Base-by-base conservation (phyloP, 306 rosid genomes). In the Gillenia trifoliata region DNA sequence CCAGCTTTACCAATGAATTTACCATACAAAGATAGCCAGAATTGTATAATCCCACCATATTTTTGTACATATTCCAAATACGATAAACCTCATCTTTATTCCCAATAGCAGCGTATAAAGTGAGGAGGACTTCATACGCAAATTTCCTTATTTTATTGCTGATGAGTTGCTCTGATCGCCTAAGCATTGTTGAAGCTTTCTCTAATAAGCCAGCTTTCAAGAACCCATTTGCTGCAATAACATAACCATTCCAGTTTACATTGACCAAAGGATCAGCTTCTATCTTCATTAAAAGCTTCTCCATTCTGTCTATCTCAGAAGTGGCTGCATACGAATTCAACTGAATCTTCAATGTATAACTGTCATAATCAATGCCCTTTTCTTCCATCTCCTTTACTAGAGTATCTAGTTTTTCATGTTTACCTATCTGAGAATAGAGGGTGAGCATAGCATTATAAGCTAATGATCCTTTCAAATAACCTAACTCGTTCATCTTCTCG, bases 81-180 rank as follows among this genome's bases (percentile, higher is more conserved):
- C 94, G 84, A 81, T 84, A 83, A 61, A 91, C 91, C 60, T 86
- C 94, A 1, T 84, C 88, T 80, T 81, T 86, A 26, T 77, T 83
- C 47, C 90, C 94, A 10, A 82, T 60, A 20, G 76, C 70, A 57
- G 88, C 71, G 61, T 91, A 79, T 43, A 74, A 74, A 55, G 85
- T 75, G 65, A 76, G 87, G 74, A 88, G 72, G 65, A 63, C 77
- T 82, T 86, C 86, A 68, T 76, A 89, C 41, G 92, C 88, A 73
- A 36, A 25, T 81, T 73, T 68, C 77, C 64, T 49, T 76, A 1
- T 34, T 68, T 33, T 54, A 45, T 70, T 71, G 22, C 68, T 64
- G 52, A 70, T 61, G 13, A 75, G 70, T 31, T 28, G 77, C 71
- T 91, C 97, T 0, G 94, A 70, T 83, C 66, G 85, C 85, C 80